Evolutionary conservation across 2,329 filamentous ascomycete species (phyloP).

Genomic region (Fusarium armeniacum): DNA sequence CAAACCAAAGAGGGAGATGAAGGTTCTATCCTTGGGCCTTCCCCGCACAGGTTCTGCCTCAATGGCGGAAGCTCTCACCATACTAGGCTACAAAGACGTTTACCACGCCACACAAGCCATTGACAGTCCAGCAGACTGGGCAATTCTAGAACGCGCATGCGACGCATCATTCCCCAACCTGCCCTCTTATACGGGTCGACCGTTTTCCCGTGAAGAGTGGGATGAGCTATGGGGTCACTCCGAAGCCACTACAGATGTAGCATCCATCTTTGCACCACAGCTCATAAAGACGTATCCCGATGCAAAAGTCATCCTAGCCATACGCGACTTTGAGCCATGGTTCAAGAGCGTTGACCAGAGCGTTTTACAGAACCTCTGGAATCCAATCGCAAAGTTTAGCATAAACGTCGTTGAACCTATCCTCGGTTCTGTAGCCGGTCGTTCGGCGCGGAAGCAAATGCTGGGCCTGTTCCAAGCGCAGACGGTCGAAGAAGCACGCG

Average conservation of each 20-base stretch:
- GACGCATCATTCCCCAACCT: conserved; percentile 52
- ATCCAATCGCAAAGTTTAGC: conserved; percentile 32
- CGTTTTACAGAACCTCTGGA: conserved; percentile 47
- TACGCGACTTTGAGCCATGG: conserved; percentile 53
- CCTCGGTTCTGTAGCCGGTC: conserved; percentile 52
- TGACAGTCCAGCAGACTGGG: conserved; percentile 45
- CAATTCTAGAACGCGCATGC: conserved; percentile 46
- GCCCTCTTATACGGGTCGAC: conserved; percentile 47
- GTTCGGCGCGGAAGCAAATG: conserved; percentile 46
- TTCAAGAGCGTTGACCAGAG: conserved; percentile 52
- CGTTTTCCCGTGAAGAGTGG: conserved; percentile 52
- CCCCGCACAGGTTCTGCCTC: conserved; percentile 54
- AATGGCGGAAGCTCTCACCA: conserved; percentile 52
- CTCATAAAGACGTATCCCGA: conserved; percentile 53
- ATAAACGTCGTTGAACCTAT: conserved; percentile 48
- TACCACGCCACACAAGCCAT: conserved; percentile 51
- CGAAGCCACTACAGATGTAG: conserved; percentile 53
- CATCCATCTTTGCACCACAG: conserved; percentile 47
- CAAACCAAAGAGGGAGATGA: conserved; percentile 45
- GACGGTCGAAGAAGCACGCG: conserved; percentile 41
- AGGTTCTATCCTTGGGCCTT: conserved; percentile 52
- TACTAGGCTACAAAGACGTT: conserved; percentile 54
- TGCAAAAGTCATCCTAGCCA: conserved; percentile 54
- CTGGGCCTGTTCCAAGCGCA: conserved; percentile 50
- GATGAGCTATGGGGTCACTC: conserved; percentile 52